phyloP scores from a whole-genome alignment of 2,329 filamentous ascomycete genomes.

The Fusarium sp. region DNA sequence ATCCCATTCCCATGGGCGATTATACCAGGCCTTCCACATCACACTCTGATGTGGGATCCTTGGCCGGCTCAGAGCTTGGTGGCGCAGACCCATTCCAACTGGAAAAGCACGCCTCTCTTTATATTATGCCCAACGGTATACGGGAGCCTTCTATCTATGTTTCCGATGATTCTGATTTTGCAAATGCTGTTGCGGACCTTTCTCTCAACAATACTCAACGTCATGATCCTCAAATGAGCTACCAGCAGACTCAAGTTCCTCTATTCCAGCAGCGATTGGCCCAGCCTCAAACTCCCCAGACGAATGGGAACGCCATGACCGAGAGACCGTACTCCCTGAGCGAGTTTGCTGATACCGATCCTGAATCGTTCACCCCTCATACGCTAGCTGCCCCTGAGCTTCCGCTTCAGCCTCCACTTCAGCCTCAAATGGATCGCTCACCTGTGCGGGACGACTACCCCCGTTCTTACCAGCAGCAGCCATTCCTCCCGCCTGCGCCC shows the following conservation, averaged over 20 bases:
- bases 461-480: constrained; percentile 30
- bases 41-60: constrained; percentile 69
- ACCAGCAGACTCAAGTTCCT: constrained; percentile 40
- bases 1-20: constrained; percentile 61
- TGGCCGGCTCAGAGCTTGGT: constrained; percentile 69
- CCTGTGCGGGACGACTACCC: constrained; percentile 33
- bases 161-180: constrained; percentile 68
- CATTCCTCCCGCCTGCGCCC: constrained; percentile 55
- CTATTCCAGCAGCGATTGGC: constrained; percentile 28
- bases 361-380: constrained; percentile 54
- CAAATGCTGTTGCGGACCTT: constrained; percentile 54
- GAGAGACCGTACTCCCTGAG: constrained; percentile 57
- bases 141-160: constrained; percentile 73
- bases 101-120: constrained; percentile 72
- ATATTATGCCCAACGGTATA: constrained; percentile 57
- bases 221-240: constrained; percentile 35
- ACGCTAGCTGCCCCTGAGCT: constrained; percentile 48
- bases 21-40: constrained; percentile 69
- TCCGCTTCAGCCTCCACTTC: constrained; percentile 38
- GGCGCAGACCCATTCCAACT: constrained; percentile 72
- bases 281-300: constrained; percentile 24
- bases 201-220: constrained; percentile 45
- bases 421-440: constrained; percentile 44
- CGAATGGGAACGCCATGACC: constrained; percentile 33
- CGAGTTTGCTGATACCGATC: constrained; percentile 59